Evolutionary conservation across 208 protist genomes (phyloP).

Genomic region (Trypanosoma rangeli): DNA sequence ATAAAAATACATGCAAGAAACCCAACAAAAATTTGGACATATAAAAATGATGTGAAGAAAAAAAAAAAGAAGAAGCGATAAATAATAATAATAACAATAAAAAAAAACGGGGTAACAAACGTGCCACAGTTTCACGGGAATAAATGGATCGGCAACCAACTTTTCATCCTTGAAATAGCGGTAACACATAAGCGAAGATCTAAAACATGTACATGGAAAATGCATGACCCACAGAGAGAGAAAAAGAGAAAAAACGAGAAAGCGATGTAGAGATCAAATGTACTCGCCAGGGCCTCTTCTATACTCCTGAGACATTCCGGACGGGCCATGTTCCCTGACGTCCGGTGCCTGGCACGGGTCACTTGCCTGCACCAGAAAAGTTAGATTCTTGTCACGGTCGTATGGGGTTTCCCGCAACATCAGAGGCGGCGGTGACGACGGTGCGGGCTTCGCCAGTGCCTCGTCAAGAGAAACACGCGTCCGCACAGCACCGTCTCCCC

Average conservation of each 20-base stretch:
- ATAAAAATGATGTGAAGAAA: not conserved
- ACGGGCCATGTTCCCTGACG: not conserved
- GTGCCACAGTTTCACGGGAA: not conserved
- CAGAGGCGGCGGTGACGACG: slow-evolving; percentile 14
- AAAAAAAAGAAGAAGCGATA: slow-evolving; percentile 1
- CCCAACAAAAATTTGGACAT: not conserved
- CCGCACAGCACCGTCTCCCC: slow-evolving; percentile 14
- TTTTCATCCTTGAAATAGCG: not conserved
- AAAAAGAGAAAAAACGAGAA: not conserved
- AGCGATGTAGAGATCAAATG: slow-evolving; percentile 9
- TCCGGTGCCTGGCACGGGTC: not conserved
- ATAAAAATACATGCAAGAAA: not conserved
- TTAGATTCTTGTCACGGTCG: not conserved
- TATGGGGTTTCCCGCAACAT: slow-evolving; percentile 22
- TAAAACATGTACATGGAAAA: not conserved
- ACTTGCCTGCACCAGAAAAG: slow-evolving; percentile 13
- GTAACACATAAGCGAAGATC: not conserved
- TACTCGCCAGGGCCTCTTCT: not conserved
- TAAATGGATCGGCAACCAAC: not conserved
- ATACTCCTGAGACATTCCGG: not conserved
- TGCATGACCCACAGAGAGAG: not conserved
- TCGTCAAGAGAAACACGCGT: not conserved
- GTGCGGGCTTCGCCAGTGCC: not conserved
- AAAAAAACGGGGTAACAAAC: not conserved
- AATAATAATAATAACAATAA: not conserved